These are phyloP conservation scores for Tulasnella sp. DNA, from an alignment of 768 basidiomycete species.

Conservation along the genomic window DNA sequence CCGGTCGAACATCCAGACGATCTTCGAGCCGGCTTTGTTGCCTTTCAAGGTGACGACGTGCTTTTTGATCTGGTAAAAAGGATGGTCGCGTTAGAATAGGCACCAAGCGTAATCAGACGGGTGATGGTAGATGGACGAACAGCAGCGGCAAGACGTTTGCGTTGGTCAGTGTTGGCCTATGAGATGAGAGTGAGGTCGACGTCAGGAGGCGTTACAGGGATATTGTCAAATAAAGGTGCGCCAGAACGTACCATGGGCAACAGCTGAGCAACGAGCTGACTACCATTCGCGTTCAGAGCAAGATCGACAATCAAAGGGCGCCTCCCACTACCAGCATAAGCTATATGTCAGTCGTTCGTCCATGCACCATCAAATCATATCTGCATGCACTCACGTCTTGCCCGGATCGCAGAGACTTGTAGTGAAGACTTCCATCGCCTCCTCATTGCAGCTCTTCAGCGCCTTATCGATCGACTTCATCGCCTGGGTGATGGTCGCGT, in stretches of 20 bases:
- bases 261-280: slow-evolving; percentile 75
- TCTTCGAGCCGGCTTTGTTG: slow-evolving; percentile 84
- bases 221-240: not conserved
- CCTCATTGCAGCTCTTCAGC: slow-evolving; percentile 65
- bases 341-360: not conserved
- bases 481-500: slow-evolving; percentile 76
- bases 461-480: slow-evolving; percentile 79
- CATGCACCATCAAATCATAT: not conserved
- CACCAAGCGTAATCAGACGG: not conserved
- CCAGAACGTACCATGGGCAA: slow-evolving; percentile 53
- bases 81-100: not conserved
- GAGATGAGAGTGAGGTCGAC: slow-evolving; percentile 13
- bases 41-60: slow-evolving; percentile 85
- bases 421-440: slow-evolving; percentile 58
- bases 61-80: slow-evolving; percentile 43
- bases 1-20: slow-evolving; percentile 68
- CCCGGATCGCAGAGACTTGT: slow-evolving; percentile 80
- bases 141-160: slow-evolving; percentile 70
- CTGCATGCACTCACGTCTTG: slow-evolving; percentile 45
- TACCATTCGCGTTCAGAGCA: slow-evolving; percentile 72
- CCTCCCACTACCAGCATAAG: slow-evolving; percentile 38
- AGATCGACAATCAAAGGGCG: slow-evolving; percentile 81
- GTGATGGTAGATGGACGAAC: too few relatives aligned
- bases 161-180: slow-evolving; percentile 79
- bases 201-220: not conserved